phyloP scores from a whole-genome alignment of 1,139 yeast species.

The Sugiyamaella paludigena region DNA sequence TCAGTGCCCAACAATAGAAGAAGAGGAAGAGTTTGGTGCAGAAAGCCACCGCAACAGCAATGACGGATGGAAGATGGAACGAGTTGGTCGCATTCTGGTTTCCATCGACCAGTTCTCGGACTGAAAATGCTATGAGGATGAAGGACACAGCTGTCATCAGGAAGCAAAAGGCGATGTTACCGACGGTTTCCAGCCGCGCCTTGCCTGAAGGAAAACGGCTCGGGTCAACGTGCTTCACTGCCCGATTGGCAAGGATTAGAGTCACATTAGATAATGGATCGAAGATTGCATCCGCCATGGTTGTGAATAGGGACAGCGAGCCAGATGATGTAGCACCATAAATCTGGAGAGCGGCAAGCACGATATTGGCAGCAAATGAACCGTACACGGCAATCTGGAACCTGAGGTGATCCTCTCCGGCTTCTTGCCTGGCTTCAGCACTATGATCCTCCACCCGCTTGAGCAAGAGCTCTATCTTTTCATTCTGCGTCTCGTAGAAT shows the following conservation, averaged over 20 bases:
- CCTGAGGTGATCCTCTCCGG: slow-evolving; percentile 8
- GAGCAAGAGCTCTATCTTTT: slow-evolving; percentile 18
- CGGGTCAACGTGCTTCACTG: slow-evolving; percentile 16
- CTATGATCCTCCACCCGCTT: slow-evolving; percentile 22
- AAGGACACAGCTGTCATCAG: slow-evolving; percentile 22
- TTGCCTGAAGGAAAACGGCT: slow-evolving; percentile 21
- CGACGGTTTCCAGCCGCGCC: slow-evolving; percentile 22
- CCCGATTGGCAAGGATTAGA: slow-evolving; percentile 18
- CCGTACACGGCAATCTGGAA: slow-evolving; percentile 20
- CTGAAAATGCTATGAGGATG: slow-evolving; percentile 20
- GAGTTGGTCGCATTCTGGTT: not conserved
- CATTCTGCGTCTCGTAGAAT: slow-evolving; percentile 21
- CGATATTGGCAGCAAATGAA: slow-evolving; percentile 19
- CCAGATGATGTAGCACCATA: slow-evolving; percentile 23
- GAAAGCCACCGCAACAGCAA: slow-evolving; percentile 21
- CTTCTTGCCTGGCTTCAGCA: slow-evolving; percentile 14
- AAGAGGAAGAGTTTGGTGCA: slow-evolving; percentile 18
- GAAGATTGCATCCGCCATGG: slow-evolving; percentile 23
- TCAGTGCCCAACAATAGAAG: slow-evolving; percentile 22
- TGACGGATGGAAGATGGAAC: slow-evolving; percentile 16
- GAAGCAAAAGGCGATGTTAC: slow-evolving; percentile 22
- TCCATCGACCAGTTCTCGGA: slow-evolving; percentile 17
- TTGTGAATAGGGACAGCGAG: slow-evolving; percentile 24
- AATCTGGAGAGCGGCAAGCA: slow-evolving; percentile 20
- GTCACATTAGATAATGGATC: slow-evolving; percentile 21